phyloP scores from a whole-genome alignment of 805 yeast species.

The Teunomyces gatunensis region DNA sequence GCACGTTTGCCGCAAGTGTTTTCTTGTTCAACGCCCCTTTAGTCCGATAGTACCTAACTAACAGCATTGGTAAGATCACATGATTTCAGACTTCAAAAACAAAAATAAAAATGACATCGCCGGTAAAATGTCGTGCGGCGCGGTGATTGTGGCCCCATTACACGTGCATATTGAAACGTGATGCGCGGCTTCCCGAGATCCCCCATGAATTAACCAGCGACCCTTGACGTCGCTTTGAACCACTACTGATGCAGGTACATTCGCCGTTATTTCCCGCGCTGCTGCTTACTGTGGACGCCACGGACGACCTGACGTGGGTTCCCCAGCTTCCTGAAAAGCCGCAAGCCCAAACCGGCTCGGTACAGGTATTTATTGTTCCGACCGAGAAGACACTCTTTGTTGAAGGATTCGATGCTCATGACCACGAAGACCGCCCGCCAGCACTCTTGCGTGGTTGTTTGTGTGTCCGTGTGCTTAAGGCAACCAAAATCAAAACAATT shows the following conservation, averaged over 20 bases:
- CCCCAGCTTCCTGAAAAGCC: slow-evolving; percentile 59
- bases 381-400: slow-evolving; percentile 80
- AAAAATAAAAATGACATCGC: no score
- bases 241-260: slow-evolving; percentile 5
- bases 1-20: neutral
- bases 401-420: slow-evolving; percentile 74
- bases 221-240: neutral
- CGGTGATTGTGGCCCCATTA: neutral
- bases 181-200: no score
- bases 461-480: slow-evolving; percentile 64
- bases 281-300: slow-evolving; percentile 12
- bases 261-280: slow-evolving; percentile 27
- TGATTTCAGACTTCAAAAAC: neutral
- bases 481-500: slow-evolving; percentile 67
- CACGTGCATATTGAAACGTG: no score
- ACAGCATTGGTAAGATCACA: neutral
- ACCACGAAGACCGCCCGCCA: slow-evolving; percentile 67
- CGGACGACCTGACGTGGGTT: slow-evolving; percentile 1
- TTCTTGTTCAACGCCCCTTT: slow-evolving; percentile 8
- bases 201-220: neutral
- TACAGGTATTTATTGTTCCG: slow-evolving; percentile 68
- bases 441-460: slow-evolving; percentile 79
- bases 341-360: slow-evolving; percentile 55
- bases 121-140: slow-evolving; percentile 1
- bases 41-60: slow-evolving; percentile 6